Percentiles rank a stretch among this genome's conserved stretches.
phyloP scores from a whole-genome alignment of 176 grass and related monocot species.

The Bothriochloa decipiens region DNA sequence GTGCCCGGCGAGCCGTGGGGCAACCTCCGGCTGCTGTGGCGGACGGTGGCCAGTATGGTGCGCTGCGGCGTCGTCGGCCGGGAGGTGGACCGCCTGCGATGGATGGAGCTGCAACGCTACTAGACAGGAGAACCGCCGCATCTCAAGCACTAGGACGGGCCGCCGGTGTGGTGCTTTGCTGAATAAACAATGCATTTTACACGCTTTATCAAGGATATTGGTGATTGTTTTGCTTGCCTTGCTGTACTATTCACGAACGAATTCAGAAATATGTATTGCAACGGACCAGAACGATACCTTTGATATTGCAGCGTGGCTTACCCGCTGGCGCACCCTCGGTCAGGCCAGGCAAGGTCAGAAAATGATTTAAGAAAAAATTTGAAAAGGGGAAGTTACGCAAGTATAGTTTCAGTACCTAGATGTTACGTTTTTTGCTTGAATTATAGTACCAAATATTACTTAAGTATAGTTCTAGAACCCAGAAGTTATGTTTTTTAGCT shows the following conservation, averaged over 20 bases:
- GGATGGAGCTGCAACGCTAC: constrained; percentile 23
- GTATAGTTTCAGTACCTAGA: no score
- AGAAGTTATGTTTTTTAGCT: no score
- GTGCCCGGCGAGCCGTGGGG: constrained; percentile 47
- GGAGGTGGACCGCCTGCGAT: constrained; percentile 67
- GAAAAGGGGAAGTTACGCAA: no score
- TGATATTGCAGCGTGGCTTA: not conserved
- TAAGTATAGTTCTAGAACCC: no score
- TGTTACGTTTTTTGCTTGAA: no score
- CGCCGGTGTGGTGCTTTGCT: no score
- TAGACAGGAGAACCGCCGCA: not conserved
- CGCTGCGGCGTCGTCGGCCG: constrained; percentile 64
- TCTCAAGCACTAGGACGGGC: no score
- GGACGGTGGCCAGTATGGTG: constrained; percentile 58
- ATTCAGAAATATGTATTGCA: not conserved
- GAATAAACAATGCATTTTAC: not conserved
- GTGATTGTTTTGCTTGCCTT: not conserved
- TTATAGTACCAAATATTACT: no score
- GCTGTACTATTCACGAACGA: not conserved
- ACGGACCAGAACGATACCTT: not conserved
- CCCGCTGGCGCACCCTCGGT: no score
- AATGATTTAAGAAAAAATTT: no score
- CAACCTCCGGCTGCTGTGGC: constrained; percentile 68
- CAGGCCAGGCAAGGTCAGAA: no score
- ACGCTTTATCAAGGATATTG: not conserved